Conservation (phyloP, 371 early-diverging fungal genomes). For the Mucor sp. region DNA sequence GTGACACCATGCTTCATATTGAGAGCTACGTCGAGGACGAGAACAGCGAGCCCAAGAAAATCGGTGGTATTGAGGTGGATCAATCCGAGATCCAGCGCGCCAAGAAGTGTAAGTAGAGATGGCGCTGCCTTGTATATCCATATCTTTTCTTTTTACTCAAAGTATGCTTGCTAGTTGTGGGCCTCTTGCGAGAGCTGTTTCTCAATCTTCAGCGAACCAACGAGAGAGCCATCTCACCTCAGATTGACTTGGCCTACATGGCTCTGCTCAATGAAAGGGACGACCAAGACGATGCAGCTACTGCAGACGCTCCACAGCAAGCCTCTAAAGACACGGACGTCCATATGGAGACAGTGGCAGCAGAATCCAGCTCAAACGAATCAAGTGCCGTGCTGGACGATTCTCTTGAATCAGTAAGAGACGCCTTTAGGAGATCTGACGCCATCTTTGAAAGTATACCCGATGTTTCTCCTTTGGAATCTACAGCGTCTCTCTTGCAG, state of each 20-base stretch:
- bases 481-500: not conserved
- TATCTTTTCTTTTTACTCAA: too few species aligned
- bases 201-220: conserved; percentile 34
- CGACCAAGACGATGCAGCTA: not conserved
- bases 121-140: too few species aligned
- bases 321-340: not conserved
- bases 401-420: too few species aligned
- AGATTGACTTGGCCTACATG: conserved; percentile 54
- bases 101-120: conserved; percentile 54
- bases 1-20: conserved; percentile 60
- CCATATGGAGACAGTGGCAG: not conserved
- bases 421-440: not conserved
- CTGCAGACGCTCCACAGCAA: not conserved
- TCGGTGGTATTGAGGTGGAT: conserved; percentile 64
- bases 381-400: not conserved
- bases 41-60: conserved; percentile 50
- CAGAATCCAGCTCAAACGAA: not conserved
- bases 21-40: conserved; percentile 58
- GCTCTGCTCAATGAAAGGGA: conserved; percentile 51
- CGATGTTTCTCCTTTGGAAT: not conserved
- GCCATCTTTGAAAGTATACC: not conserved
- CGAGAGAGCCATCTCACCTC: conserved; percentile 49
- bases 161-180: conserved; percentile 37
- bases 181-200: conserved; percentile 44
- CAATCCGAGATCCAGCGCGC: conserved; percentile 50